phyloP scores from a whole-genome alignment of 495 filamentous ascomycete species.

The Penicillium parvum region DNA sequence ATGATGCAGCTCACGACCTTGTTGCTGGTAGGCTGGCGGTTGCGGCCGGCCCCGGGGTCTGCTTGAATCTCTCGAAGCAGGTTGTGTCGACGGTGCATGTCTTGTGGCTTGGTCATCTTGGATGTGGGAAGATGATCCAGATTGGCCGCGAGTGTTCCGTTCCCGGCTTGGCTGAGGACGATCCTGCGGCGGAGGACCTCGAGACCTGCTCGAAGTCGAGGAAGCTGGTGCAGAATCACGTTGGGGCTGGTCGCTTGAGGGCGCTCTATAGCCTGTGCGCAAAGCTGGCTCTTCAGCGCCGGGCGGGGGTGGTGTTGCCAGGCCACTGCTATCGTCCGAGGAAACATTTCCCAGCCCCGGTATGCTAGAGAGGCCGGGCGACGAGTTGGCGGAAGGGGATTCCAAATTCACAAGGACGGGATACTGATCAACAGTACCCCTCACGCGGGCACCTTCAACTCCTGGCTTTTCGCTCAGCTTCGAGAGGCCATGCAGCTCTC shows the following conservation, averaged over 20 bases:
- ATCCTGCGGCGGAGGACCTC: slow-evolving; percentile 7
- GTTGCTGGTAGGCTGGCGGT: slow-evolving; percentile 1
- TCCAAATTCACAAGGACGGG: slow-evolving; percentile 38
- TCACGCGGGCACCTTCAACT: slow-evolving; percentile 33
- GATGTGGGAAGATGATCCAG: slow-evolving; percentile 3
- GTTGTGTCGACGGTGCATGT: not conserved
- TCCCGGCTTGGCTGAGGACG: slow-evolving; percentile 1
- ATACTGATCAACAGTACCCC: slow-evolving; percentile 45
- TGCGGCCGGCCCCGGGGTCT: not conserved
- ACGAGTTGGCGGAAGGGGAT: slow-evolving; percentile 14
- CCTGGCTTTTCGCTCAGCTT: slow-evolving; percentile 32
- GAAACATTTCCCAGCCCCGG: slow-evolving; percentile 22
- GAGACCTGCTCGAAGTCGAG: slow-evolving; percentile 10
- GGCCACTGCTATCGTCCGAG: slow-evolving; percentile 36
- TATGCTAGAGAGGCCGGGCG: slow-evolving; percentile 9
- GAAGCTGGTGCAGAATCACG: slow-evolving; percentile 6
- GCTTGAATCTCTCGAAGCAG: not conserved
- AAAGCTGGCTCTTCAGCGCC: slow-evolving; percentile 16
- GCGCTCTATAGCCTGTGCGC: slow-evolving; percentile 9
- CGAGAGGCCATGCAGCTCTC: slow-evolving; percentile 36
- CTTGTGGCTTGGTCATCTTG: not conserved
- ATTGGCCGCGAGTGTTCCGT: not conserved
- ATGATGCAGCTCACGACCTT: not conserved
- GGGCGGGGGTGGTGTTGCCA: slow-evolving; percentile 29
- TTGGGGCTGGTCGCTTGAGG: not conserved